A percentile compares a stretch with the other conserved stretches of the same genome.
phyloP scores from a whole-genome alignment of 176 grass and related monocot species.

The Eragrostis curvula region DNA sequence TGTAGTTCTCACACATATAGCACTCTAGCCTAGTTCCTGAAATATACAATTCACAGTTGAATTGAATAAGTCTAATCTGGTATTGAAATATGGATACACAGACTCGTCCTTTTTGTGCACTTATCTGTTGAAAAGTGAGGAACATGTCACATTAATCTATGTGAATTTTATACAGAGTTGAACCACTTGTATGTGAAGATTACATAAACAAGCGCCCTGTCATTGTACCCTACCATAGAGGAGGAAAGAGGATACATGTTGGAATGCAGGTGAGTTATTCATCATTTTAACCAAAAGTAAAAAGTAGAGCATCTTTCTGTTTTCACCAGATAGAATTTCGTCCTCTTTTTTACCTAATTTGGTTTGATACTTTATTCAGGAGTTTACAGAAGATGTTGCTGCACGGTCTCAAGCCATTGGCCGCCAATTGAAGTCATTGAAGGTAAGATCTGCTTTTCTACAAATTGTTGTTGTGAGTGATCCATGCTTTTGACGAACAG shows the following conservation, averaged over 20 bases:
- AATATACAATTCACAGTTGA: constrained; percentile 12
- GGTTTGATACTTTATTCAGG: constrained; percentile 57
- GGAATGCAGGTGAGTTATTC: constrained; percentile 75
- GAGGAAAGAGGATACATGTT: constrained; percentile 93
- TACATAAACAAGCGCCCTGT: constrained; percentile 75
- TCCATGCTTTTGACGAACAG: constrained; percentile 12
- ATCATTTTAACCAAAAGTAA: constrained; percentile 30
- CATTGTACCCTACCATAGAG: constrained; percentile 95
- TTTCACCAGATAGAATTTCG: constrained; percentile 30
- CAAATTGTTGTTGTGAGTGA: neutral
- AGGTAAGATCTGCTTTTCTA: constrained; percentile 49
- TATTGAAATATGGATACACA: constrained; percentile 22
- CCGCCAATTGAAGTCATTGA: constrained; percentile 64
- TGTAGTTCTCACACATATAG: constrained; percentile 24
- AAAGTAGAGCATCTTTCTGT: constrained; percentile 8
- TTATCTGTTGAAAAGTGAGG: constrained; percentile 56
- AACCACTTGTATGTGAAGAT: constrained; percentile 98
- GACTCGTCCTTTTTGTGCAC: constrained; percentile 31
- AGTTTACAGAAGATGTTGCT: constrained; percentile 78
- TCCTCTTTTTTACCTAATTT: constrained; percentile 41
- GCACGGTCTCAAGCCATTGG: constrained; percentile 59
- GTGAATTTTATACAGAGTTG: constrained; percentile 84
- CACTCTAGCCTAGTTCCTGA: constrained; percentile 5
- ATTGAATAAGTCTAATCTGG: constrained; percentile 20
- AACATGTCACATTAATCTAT: constrained; percentile 63